Base-by-base conservation (phyloP, 1,284 basidiomycete genomes). In the Cryptococcus sp. region DNA sequence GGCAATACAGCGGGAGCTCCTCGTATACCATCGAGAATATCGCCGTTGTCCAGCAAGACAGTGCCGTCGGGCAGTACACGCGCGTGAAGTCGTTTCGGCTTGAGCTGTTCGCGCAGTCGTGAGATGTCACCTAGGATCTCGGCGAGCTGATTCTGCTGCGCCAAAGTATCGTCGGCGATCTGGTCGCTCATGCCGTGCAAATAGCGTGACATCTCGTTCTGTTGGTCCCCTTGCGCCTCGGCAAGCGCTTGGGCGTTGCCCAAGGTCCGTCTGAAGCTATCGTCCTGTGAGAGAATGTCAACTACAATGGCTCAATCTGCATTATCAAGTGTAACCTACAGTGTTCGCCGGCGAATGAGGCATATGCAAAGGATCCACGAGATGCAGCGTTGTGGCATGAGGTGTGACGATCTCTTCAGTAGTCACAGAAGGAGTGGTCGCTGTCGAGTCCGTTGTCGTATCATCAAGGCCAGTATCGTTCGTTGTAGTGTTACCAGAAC, bases 121-220 rank as follows among this genome's bases (percentile, higher is more conserved):
- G 62, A 67, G 40, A 79, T 71, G 42, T 77, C 69, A 27, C 62
- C 68, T 22, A 77, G 65, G 11, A 78, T 68, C 10, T 67, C 67
- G 35, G 67, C 66, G 3, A 79, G 67, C 53, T 78, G 74, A 17
- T 63, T 52, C 13, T 71, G 63, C 4, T 69, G 54, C 4, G 64
- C 66, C 13, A 65, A 61, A 15, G 68, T 61, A 42, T 69, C 70
- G 40, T 71, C 65, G 40, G 69, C 69, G 57, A 79, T 71, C 40
- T 75, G 74, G 45, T 76, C 75, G 39, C 69, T 71, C 65, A 79
- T 71, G 22, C 73, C 71, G 47, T 78, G 71, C 13, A 79, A 63
- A 58, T 76, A 79, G 31, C 75, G 67, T 7, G 73, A 72, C 63
- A 79, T 78, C 53, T 76, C 74, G 54, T 76, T 76, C 22, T 72